phyloP scores from a whole-genome alignment of 2,329 filamentous ascomycete genomes.

The Diplodia scrobiculata region DNA sequence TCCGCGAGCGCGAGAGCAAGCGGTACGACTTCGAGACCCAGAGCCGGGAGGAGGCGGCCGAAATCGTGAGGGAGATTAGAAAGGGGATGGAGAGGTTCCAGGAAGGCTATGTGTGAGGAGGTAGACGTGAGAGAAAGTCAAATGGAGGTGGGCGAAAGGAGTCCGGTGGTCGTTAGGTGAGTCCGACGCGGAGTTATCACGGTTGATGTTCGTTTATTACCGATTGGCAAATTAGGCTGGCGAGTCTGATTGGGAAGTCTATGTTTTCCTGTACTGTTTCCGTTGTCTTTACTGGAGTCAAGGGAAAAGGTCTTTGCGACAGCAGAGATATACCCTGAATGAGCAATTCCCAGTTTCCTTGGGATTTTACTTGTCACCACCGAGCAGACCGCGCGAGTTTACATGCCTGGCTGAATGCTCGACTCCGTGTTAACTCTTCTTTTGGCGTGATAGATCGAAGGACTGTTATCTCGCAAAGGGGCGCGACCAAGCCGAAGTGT shows the following conservation, averaged over 20 bases:
- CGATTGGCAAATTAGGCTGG: not conserved
- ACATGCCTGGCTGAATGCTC: no score
- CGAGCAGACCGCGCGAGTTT: no score
- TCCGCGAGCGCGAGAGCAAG: constrained; percentile 74
- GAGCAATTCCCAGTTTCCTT: not conserved
- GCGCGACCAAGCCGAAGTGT: no score
- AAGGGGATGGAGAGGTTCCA: constrained; percentile 29
- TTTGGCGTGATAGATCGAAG: no score
- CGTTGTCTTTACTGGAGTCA: not conserved
- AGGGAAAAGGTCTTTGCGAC: constrained; percentile 7
- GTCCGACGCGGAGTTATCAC: not conserved
- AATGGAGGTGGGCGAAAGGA: not conserved
- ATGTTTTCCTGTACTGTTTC: not conserved
- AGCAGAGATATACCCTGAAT: constrained; percentile 12
- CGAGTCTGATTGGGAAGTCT: not conserved
- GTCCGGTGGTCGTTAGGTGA: not conserved
- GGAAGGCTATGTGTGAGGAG: constrained; percentile 22
- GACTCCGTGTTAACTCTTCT: no score
- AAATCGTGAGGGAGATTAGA: constrained; percentile 72
- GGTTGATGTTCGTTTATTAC: not conserved
- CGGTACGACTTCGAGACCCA: constrained; percentile 83
- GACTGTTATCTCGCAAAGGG: no score
- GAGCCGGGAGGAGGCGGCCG: constrained; percentile 69
- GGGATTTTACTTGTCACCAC: not conserved
- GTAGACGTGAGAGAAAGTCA: not conserved